Evolutionary conservation across 2,329 filamentous ascomycete species (phyloP), one percentile per base, ranked within the genome.

Genomic region (Penicillium sp.): DNA sequence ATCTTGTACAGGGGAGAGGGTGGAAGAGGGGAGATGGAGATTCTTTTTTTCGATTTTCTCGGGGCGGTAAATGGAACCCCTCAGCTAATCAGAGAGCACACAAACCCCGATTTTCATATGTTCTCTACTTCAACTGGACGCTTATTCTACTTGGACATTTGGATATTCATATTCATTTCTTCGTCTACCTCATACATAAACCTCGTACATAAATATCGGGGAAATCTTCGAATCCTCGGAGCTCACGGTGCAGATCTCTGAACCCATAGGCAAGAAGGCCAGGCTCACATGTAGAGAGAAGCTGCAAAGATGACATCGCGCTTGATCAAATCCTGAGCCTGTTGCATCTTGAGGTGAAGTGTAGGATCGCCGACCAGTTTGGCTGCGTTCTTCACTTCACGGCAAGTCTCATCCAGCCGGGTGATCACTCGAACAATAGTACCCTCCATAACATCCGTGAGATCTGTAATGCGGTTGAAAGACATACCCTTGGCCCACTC

Each of bases 401-500:
- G 83, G 71, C 94, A 99, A 8, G 92, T 96, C 81, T 99, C 94
- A 68, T 99, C 94, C 54, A 99, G 79, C 24, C 94, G 81, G 40
- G 92, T 96, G 64, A 99, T 97, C 2, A 94, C 93, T 49, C 94
- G 82, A 45, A 99, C 94, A 76, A 99, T 97, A 0, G 94, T 97
- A 1, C 94, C 94, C 75, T 99, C 94, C 67, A 97, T 86, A 54
- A 99, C 92, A 72, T 97, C 93, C 7, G 94, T 99, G 69, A 99
- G 77, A 62, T 93, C 90, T 0, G 93, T 97, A 63, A 99, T 99
- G 61, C 94, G 93, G 76, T 95, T 96, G 81, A 99, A 99, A 49
- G 90, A 93, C 91, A 97, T 97, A 24, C 94, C 94, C 47, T 91
- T 82, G 9, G 94, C 94, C 94, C 94, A 99, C 74, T 99, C 94